Base-by-base conservation (phyloP, 148 eudicot species). In the Amaranthus cruentus region DNA sequence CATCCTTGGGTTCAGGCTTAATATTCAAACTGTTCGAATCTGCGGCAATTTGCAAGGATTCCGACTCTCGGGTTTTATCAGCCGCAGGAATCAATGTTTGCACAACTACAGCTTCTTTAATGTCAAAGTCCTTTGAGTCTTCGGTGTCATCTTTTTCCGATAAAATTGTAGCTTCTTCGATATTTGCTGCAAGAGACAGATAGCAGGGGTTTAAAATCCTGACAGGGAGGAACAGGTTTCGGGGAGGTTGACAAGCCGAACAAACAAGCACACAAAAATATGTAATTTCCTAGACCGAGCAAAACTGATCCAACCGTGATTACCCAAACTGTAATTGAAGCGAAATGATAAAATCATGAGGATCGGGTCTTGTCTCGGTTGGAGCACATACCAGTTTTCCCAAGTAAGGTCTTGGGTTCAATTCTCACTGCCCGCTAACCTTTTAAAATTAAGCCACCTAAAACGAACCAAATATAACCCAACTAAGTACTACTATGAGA, bases 21-120 rank as follows among this genome's bases (percentile, higher is more conserved):
- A 46, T 78, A 51, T 85, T 88, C 12, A 76, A 66, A 72, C 51
- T 74, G 55, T 70, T 62, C 44, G 72, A 73, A 70, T 75, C 82
- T 13, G 73, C 44, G 42, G 78, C 9, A 69, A 62, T 60, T 28
- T 79, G 78, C 52, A 71, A 79, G 67, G 14, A 79, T 58, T 76
- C 88, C 68, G 59, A 61, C 18, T 68, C 79, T 52, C 61, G 67
- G n/a, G 61, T 68, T 72, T 75, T 81, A 53, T 62, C 72, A 69
- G 54, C 63, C 18, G 63, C 81, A 15, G 65, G 43, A 52, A 11
- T 69, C 61, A 7, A 38, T 55, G 52, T 69, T 71, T 72, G 79
- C 59, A 18, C 78, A 64, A 21, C 50, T 68, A 76, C 82, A 71
- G 47, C 66, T 80, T 75, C 79, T 47, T 57, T 38, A 48, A 66